phyloP scores from a whole-genome alignment of 2,329 filamentous ascomycete genomes.

The Aspergillus fischeri region DNA sequence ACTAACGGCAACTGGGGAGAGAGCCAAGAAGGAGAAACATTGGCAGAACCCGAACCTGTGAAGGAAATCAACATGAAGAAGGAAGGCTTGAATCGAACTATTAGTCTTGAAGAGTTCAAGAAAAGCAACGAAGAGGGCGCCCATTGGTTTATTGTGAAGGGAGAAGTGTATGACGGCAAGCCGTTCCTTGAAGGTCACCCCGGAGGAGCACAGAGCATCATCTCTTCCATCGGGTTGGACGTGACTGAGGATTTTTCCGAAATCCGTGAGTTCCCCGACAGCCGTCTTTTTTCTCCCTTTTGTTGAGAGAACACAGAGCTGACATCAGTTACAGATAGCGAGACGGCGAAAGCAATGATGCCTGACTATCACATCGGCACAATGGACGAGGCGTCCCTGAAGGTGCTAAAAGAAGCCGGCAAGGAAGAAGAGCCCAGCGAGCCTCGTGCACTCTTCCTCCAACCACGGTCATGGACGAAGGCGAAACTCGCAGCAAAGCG shows the following conservation, averaged over 20 bases:
- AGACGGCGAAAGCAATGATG: conserved; percentile 92
- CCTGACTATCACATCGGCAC: conserved; percentile 76
- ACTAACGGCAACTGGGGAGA: conserved; percentile 84
- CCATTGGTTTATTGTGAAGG: conserved; percentile 86
- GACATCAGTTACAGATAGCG: conserved; percentile 62
- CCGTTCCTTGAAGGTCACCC: conserved; percentile 76
- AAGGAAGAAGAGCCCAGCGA: conserved; percentile 39
- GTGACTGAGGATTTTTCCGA: conserved; percentile 84
- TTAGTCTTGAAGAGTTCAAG: conserved; percentile 68
- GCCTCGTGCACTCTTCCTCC: conserved; percentile 62
- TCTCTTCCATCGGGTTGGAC: conserved; percentile 76
- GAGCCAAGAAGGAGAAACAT: conserved; percentile 50
- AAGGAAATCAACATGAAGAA: conserved; percentile 76
- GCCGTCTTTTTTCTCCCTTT: neutral
- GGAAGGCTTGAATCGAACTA: conserved; percentile 57
- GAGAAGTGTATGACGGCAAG: conserved; percentile 85
- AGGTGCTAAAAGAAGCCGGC: conserved; percentile 47
- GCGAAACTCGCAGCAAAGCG: conserved; percentile 65
- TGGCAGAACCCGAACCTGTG: conserved; percentile 45
- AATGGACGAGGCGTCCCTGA: conserved; percentile 58
- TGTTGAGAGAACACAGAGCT: conserved; percentile 17
- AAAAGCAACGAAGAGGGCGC: conserved; percentile 60
- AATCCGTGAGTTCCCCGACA: conserved; percentile 64
- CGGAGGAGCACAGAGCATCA: conserved; percentile 80
- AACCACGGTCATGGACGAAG: conserved; percentile 69